Evolutionary conservation across 768 basidiomycete genomes (phyloP).

Genomic region (Tricholoma furcatifolium): DNA sequence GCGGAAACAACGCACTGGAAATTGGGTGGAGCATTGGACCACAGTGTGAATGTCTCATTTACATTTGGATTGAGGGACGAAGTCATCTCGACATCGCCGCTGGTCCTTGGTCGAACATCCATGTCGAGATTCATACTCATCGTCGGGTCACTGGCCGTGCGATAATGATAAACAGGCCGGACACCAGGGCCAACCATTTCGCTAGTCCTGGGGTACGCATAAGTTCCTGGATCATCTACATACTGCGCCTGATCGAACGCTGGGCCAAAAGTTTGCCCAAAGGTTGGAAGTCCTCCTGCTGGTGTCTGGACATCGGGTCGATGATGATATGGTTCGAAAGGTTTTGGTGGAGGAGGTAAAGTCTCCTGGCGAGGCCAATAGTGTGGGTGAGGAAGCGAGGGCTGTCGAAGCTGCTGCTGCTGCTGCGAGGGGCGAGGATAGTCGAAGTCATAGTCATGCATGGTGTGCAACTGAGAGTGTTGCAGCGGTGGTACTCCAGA

Average conservation of each 20-base stretch:
- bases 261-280: background rate
- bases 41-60: conserved; percentile 58
- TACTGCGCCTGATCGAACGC: background rate
- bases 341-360: background rate
- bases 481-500: background rate
- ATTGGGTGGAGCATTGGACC: conserved; percentile 59
- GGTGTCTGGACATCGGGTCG: background rate
- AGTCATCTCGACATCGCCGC: background rate
- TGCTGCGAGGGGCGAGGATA: background rate
- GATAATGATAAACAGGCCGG: background rate
- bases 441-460: background rate
- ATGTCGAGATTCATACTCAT: background rate
- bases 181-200: background rate
- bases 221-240: background rate
- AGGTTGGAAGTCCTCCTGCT: background rate
- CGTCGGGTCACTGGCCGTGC: background rate
- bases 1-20: conserved; percentile 50
- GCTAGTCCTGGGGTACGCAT: background rate
- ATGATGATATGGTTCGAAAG: background rate
- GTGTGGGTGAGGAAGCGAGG: background rate
- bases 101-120: conserved; percentile 2
- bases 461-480: background rate
- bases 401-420: background rate
- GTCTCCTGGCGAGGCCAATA: conserved; percentile 3
- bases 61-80: background rate